Evolutionary conservation across 2,329 filamentous ascomycete genomes (phyloP).

Genomic region (Xylariaceae sp.): DNA sequence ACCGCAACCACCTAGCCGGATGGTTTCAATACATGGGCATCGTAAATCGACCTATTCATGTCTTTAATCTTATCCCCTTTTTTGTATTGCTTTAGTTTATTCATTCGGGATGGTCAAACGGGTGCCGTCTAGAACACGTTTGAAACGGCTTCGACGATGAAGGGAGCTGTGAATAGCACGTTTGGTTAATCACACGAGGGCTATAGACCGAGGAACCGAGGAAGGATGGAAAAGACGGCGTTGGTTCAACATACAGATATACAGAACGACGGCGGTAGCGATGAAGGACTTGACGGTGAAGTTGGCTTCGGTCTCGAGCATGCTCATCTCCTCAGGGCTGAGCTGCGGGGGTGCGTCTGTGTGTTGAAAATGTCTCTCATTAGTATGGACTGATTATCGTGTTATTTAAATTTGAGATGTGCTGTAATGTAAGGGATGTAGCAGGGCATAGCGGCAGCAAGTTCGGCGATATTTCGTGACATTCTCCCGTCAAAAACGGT

Average conservation of each 20-base stretch:
- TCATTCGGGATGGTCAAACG: not conserved
- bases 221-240: not conserved
- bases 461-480: no score
- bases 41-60: not conserved
- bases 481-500: no score
- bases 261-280: constrained; percentile 63
- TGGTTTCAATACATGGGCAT: no score
- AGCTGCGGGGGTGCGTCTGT: constrained; percentile 55
- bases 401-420: no score
- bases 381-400: no score
- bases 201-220: not conserved
- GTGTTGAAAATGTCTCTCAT: no score
- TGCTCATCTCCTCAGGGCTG: constrained; percentile 65
- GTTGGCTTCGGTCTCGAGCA: constrained; percentile 64
- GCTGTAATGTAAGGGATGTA: no score
- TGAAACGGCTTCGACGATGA: constrained; percentile 51
- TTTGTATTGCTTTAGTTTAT: not conserved
- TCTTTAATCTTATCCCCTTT: not conserved
- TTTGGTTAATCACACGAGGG: constrained; percentile 1
- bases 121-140: constrained; percentile 30
- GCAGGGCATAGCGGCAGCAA: no score
- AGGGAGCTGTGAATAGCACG: constrained; percentile 45
- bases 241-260: constrained; percentile 62
- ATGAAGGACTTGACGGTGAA: constrained; percentile 65
- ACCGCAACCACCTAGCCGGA: no score